A percentile compares a stretch with the other conserved stretches of the same genome.
These are phyloP conservation scores for Fusarium sublunatum DNA, from an alignment of 2,329 filamentous ascomycete genomes.

Conservation along the genomic window DNA sequence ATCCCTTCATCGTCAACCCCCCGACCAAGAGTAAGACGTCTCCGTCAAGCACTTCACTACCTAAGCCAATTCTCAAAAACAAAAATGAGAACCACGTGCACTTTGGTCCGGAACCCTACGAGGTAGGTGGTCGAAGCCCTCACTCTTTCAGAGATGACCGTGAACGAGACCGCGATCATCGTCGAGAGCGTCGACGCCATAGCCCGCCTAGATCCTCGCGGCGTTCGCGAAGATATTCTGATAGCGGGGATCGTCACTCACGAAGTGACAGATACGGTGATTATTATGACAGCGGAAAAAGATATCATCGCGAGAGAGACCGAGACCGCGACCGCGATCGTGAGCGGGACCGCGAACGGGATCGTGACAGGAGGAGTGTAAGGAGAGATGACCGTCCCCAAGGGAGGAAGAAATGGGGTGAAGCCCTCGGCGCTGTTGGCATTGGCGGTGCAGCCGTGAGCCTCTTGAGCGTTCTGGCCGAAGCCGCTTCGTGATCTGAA, in stretches of 20 bases:
- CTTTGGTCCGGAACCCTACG: constrained; percentile 61
- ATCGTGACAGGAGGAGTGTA: constrained; percentile 54
- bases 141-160: constrained; percentile 50
- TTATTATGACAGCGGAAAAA: constrained; percentile 50
- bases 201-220: constrained; percentile 34
- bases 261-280: constrained; percentile 49
- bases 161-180: constrained; percentile 46
- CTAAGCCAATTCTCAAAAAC: constrained; percentile 72
- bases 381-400: constrained; percentile 52
- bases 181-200: constrained; percentile 38
- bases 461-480: constrained; percentile 66
- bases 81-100: constrained; percentile 67
- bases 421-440: constrained; percentile 67
- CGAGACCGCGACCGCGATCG: constrained; percentile 29
- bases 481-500: constrained; percentile 58
- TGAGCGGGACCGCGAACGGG: constrained; percentile 45
- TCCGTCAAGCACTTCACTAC: constrained; percentile 53
- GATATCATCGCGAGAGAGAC: constrained; percentile 54
- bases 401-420: constrained; percentile 62
- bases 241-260: constrained; percentile 41
- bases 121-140: constrained; percentile 53
- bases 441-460: constrained; percentile 71
- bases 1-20: constrained; percentile 54
- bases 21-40: constrained; percentile 51
- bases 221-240: constrained; percentile 46